phyloP scores from a whole-genome alignment of 2,329 filamentous ascomycete species.

The Cladosporium sp. region DNA sequence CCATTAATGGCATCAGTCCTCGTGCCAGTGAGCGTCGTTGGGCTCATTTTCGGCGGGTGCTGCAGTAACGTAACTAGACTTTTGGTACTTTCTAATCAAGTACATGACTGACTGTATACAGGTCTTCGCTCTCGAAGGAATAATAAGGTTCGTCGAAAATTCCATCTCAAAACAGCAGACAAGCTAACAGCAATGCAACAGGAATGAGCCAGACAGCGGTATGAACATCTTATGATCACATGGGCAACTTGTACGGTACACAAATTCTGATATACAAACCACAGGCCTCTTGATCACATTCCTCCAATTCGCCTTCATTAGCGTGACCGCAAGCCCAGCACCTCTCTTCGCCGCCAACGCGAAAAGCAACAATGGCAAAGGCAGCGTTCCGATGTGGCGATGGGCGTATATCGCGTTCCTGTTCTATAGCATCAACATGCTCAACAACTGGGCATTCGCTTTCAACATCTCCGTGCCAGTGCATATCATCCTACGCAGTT shows the following conservation, averaged over 20 bases:
- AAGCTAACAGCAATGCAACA: conserved; percentile 29
- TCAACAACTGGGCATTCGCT: conserved; percentile 97
- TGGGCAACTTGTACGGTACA: background rate
- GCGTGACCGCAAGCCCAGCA: conserved; percentile 41
- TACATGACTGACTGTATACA: conserved; percentile 33
- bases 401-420: conserved; percentile 86
- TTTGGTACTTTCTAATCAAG: background rate
- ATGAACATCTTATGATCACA: conserved; percentile 25
- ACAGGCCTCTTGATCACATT: conserved; percentile 58
- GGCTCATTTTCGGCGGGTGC: conserved; percentile 89
- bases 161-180: background rate
- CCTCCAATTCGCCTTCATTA: conserved; percentile 54
- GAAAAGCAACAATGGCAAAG: background rate
- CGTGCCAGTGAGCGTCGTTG: conserved; percentile 51
- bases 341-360: background rate
- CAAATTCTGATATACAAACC: background rate
- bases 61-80: conserved; percentile 71
- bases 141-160: conserved; percentile 67
- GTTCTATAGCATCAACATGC: conserved; percentile 87
- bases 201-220: conserved; percentile 80
- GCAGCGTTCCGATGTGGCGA: conserved; percentile 69
- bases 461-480: conserved; percentile 95
- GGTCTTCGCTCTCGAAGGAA: conserved; percentile 94
- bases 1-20: background rate
- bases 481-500: conserved; percentile 92